Percentiles rank a stretch among this genome's conserved stretches.
These are phyloP conservation scores for Neofusicoccum kwambonambiense DNA, from an alignment of 2,329 filamentous ascomycete genomes.

Conservation along the genomic window DNA sequence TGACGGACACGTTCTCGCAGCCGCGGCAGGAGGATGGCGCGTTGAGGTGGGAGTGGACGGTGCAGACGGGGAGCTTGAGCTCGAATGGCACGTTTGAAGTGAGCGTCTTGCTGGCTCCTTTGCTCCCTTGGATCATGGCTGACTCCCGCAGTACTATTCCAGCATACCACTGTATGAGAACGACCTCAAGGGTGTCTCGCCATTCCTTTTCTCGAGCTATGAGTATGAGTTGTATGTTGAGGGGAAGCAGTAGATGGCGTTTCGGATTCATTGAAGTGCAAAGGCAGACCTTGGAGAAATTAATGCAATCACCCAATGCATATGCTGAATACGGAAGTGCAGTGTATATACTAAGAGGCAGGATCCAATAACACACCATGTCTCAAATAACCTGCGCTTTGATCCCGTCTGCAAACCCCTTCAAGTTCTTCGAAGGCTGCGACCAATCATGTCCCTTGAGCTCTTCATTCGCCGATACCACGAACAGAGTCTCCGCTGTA, in stretches of 20 bases:
- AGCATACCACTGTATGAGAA: slow-evolving; percentile 34
- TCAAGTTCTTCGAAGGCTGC: slow-evolving; percentile 32
- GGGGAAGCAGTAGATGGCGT: neutral
- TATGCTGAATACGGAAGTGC: no score
- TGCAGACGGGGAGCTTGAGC: slow-evolving; percentile 52
- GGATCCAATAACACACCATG: no score
- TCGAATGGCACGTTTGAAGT: slow-evolving; percentile 52
- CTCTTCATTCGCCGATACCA: slow-evolving; percentile 35
- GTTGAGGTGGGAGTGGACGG: slow-evolving; percentile 52
- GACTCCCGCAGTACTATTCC: slow-evolving; percentile 39
- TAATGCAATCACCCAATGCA: no score
- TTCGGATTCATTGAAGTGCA: no score
- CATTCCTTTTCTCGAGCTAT: slow-evolving; percentile 39
- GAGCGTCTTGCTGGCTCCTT: slow-evolving; percentile 20
- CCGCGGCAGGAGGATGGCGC: slow-evolving; percentile 43
- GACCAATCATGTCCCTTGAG: slow-evolving; percentile 39
- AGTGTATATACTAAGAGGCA: no score
- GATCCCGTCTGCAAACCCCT: slow-evolving; percentile 27
- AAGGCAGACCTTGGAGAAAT: no score
- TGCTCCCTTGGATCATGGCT: neutral
- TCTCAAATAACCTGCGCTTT: neutral
- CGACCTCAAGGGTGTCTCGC: slow-evolving; percentile 42
- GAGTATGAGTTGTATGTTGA: slow-evolving; percentile 23
- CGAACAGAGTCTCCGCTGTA: slow-evolving; percentile 43
- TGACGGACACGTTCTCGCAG: slow-evolving; percentile 50